Evolutionary conservation across 2,329 filamentous ascomycete genomes (phyloP).

Genomic region (Bipolaris sorokiniana): DNA sequence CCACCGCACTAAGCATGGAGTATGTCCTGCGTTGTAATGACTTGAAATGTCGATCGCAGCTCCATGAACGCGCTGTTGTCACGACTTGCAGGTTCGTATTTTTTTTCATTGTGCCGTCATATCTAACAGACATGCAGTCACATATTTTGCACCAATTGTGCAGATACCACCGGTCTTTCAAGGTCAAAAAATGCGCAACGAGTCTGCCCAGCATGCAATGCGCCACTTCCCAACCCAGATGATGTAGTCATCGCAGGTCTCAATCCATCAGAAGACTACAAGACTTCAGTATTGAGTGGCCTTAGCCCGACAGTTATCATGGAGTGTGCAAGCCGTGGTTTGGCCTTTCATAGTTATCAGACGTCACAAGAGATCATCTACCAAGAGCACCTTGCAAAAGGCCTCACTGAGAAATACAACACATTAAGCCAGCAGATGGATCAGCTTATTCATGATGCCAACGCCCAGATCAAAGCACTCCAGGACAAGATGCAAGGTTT

Average conservation of each 20-base stretch:
- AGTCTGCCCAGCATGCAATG: slow-evolving; percentile 77
- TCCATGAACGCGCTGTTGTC: slow-evolving; percentile 76
- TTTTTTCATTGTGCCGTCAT: slow-evolving; percentile 14
- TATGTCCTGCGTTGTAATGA: slow-evolving; percentile 78
- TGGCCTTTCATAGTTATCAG: slow-evolving; percentile 89
- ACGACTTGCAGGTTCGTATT: slow-evolving; percentile 80
- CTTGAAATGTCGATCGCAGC: slow-evolving; percentile 72
- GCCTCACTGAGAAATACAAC: slow-evolving; percentile 73
- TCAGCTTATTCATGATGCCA: slow-evolving; percentile 75
- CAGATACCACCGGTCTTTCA: slow-evolving; percentile 68
- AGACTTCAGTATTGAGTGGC: slow-evolving; percentile 83
- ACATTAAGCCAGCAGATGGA: slow-evolving; percentile 71
- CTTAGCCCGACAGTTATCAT: slow-evolving; percentile 81
- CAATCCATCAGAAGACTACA: slow-evolving; percentile 86
- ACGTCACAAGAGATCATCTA: slow-evolving; percentile 82
- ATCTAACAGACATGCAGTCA: slow-evolving; percentile 62
- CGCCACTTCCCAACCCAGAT: slow-evolving; percentile 71
- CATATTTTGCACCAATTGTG: slow-evolving; percentile 82
- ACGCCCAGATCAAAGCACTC: slow-evolving; percentile 70
- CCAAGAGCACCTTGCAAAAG: slow-evolving; percentile 75
- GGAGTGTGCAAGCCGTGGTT: slow-evolving; percentile 80
- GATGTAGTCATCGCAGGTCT: slow-evolving; percentile 75
- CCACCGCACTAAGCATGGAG: slow-evolving; percentile 65
- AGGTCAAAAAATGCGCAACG: slow-evolving; percentile 59
- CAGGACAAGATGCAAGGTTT: slow-evolving; percentile 69